Evolutionary conservation across 306 rosid species (phyloP), one percentile per base, ranked within the genome.

Genomic region (Dryas alaskensis): DNA sequence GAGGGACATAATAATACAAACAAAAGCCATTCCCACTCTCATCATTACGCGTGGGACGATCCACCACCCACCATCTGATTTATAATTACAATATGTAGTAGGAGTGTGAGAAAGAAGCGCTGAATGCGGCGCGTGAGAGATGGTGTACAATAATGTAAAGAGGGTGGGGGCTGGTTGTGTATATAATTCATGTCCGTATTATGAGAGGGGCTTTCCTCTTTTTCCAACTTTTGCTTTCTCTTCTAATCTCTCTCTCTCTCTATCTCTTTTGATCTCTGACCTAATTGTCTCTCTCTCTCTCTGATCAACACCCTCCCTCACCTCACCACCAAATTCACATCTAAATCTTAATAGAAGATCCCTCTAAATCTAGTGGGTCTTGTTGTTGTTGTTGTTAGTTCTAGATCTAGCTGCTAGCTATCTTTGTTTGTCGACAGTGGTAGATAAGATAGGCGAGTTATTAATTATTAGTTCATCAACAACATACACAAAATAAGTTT

Each of bases 141-240:
- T 0, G 12, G 2, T 10, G 39, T 10, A 22, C 78, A 82, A 87
- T 88, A 79, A 87, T 86, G 81, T 10, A 66, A 47, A 80, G 59
- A 46, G 89, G 89, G 98, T 91, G 96, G 92, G 86, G 90, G 78
- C 87, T 77, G 80, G 46, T 74, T 68, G 48, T 86, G 82, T 84
- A 84, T 91, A 89, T 89, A 86, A 86, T 91, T 91, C 83, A 91
- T 81, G 93, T 89, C 84, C 89, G 86, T 83, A 87, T 86, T 79
- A 84, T 81, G 87, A 76, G 76, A 69, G 65, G 66, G 43, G 60
- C 42, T 51, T 65, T 67, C 84, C 81, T 74, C 17, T 19, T 60
- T 17, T 58, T 82, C 84, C 25, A 54, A 50, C 84, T 80, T 80
- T 82, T 77, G 72, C 88, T 86, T 76, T 79, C 83, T 12, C 55